Base-by-base conservation (phyloP, 1,284 basidiomycete genomes). In the Cystobasidium pallidum region DNA sequence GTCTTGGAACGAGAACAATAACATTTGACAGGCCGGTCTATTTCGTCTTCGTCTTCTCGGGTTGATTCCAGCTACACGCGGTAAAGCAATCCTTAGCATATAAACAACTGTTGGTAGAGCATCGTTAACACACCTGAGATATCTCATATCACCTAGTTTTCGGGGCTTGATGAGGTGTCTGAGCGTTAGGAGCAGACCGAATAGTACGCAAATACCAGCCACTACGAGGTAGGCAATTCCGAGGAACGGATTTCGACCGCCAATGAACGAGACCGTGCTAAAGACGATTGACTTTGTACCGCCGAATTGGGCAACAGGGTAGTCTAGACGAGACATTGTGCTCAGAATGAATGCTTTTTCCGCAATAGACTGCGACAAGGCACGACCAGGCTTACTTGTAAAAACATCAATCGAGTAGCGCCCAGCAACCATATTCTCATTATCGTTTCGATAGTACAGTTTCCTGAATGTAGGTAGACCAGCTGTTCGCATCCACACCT, bases 401-500 rank as follows among this genome's bases (percentile, higher is more conserved):
- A 88, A 86, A 74, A 94, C 87, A 45, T 84, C 83, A 65, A 98
- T 86, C 75, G 86, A 82, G 81, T 99, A 99, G 45, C 83, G 85
- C 4, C 94, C 96, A 58, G 87, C 84, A 11, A 79, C 77, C 85
- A 99, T 88, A 47, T 83, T 83, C 36, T 88, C 84, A 34, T 86
- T 81, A 79, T 98, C 95, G 81, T 98, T 98, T 73, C 96, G 85
- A 32, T 89, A 92, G 80, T 91, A 97, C 17, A 99, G 84, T 82
- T 99, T 98, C 51, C 92, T 89, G 83, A 99, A 99, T 0, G 94
- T 97, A 0, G 96, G 95, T 67, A 99, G 83, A 26, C 94, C 95
- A 0, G 96, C 92, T 1, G 93, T 95, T 74, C 95, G 88, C 96
- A 99, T 99, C 96, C 96, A 99, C 77, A 98, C 94, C 82, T 97